Conservation (phyloP, 176 grass and related monocot genomes). For the Aegilops tauschii region DNA sequence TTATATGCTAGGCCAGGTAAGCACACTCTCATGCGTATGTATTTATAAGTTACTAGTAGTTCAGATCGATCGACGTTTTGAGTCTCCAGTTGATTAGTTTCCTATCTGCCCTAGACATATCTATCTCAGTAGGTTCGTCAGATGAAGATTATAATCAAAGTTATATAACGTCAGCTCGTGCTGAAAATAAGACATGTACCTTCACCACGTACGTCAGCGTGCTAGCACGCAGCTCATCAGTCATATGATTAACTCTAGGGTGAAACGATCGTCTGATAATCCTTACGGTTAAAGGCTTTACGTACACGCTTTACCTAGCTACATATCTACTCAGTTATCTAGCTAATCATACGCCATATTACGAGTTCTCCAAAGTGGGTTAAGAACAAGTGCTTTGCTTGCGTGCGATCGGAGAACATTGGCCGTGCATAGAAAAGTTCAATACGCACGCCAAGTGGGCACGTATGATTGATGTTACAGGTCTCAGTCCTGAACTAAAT, state of each 20-base stretch:
- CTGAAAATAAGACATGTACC: neutral
- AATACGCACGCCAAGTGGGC: slow-evolving; percentile 21
- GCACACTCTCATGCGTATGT: too few relatives aligned
- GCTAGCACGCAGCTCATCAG: neutral
- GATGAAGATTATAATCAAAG: neutral
- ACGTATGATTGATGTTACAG: slow-evolving; percentile 26
- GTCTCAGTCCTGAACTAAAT: neutral
- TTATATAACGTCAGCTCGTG: neutral
- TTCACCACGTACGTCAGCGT: neutral
- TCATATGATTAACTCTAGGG: neutral
- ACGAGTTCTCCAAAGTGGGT: slow-evolving; percentile 13
- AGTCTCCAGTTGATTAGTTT: neutral
- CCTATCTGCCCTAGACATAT: neutral
- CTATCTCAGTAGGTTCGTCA: neutral
- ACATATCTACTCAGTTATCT: slow-evolving; percentile 9
- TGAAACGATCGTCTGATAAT: slow-evolving; percentile 1
- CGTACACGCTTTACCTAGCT: slow-evolving; percentile 45
- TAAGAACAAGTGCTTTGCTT: slow-evolving; percentile 3
- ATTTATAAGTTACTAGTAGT: too few relatives aligned
- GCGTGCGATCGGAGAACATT: slow-evolving; percentile 37
- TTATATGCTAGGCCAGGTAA: too few relatives aligned
- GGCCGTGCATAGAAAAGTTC: slow-evolving; percentile 28
- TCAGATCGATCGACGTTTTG: too few relatives aligned
- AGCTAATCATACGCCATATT: slow-evolving; percentile 6
- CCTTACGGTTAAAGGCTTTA: slow-evolving; percentile 24